Evolutionary conservation across 2,329 filamentous ascomycete genomes (phyloP).

Genomic region (Didymella keratinophila): DNA sequence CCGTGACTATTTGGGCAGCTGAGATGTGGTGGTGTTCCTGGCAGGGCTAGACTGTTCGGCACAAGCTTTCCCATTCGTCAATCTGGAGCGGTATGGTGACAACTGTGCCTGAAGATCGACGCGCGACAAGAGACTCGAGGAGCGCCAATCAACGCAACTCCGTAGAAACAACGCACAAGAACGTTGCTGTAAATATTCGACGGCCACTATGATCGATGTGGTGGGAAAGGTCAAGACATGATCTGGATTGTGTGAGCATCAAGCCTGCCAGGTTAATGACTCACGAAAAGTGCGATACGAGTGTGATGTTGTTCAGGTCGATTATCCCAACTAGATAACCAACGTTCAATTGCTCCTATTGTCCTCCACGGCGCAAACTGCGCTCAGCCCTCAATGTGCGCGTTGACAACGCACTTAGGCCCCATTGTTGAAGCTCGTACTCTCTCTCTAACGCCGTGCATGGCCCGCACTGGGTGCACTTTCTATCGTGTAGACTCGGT

Average conservation of each 20-base stretch:
- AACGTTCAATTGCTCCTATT: conserved; percentile 18
- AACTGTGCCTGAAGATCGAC: conserved; percentile 17
- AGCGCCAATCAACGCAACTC: not conserved
- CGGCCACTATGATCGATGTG: not conserved
- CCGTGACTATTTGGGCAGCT: conserved; percentile 21
- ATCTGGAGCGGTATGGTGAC: conserved; percentile 10
- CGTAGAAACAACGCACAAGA: not conserved
- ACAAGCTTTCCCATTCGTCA: conserved; percentile 11
- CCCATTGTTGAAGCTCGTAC: conserved; percentile 38
- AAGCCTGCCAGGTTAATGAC: conserved; percentile 4
- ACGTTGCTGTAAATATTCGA: not conserved
- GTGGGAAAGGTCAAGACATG: not conserved
- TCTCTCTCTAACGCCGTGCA: conserved; percentile 28
- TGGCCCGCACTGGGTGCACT: conserved; percentile 28
- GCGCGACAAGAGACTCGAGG: not conserved
- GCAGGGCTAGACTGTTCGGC: conserved; percentile 13
- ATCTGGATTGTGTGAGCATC: conserved; percentile 1
- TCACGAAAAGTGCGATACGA: conserved; percentile 7
- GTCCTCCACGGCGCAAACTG: conserved; percentile 19
- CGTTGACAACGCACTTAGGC: conserved; percentile 41
- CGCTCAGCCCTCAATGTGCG: conserved; percentile 31
- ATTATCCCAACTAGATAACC: conserved; percentile 14
- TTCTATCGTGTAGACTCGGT: conserved; percentile 35
- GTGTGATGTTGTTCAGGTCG: conserved; percentile 7
- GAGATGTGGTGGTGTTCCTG: conserved; percentile 16